Base-by-base conservation (phyloP, 441 rosid species). In the Arabidopsis lyrata region DNA sequence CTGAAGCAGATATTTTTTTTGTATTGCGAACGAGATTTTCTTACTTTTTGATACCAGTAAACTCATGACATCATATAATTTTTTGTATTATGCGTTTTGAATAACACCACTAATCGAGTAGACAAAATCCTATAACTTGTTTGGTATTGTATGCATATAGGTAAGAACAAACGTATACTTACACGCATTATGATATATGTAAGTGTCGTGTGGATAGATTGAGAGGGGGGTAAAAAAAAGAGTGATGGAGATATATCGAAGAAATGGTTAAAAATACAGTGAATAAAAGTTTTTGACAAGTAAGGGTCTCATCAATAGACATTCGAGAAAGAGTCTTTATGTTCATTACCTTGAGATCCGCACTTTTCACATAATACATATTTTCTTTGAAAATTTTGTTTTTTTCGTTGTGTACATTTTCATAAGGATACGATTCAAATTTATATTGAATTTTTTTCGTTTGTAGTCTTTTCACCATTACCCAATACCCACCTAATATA, bases 211-310 rank as follows among this genome's bases (percentile, higher is more conserved):
- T 59, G 34, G 34, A 59, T 38, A 68, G 67, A 67, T 60, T 47
- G 39, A 60, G 53, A 69, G 59, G 59, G 59, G 60, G 63, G 69
- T 67, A 42, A 54, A 61, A 59, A 53, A 60, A 63, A 70, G 66
- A 69, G 38, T 77, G 72, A 77, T 77, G 62, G 67, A 64, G 80
- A 77, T 38, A 77, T 29, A 45, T 66, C 69, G 63, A 66, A 66
- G 39, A 77, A 71, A 71, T 58, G 68, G 80, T 77, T 58, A 66
- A 71, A 77, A 77, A 72, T n/a, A 77, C 77, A 77, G 80, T 71
- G 73, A 53, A 59, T 66, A 50, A 66, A 77, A 60, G 73, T 72
- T 72, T 66, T 66, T 58, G 77, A 66, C 73, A 77, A 66, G 75
- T 76, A 56, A 61, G 22, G 60, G 77, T 77, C 80, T 72, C 77